Base-by-base conservation (phyloP, 768 basidiomycete species). In the Trametes cubensis region DNA sequence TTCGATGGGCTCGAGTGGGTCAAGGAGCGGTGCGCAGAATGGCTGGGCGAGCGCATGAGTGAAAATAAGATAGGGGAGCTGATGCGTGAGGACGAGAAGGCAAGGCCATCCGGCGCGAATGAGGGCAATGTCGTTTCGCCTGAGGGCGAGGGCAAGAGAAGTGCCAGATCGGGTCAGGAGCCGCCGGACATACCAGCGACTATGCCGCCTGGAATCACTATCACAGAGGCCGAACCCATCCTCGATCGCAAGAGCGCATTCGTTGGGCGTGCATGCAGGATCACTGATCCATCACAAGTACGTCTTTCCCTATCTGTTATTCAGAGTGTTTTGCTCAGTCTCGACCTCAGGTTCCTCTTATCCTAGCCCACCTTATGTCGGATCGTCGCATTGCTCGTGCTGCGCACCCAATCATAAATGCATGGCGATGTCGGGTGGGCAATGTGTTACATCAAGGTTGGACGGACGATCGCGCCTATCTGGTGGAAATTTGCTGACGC, bases 1-100 rank as follows among this genome's bases (percentile, higher is more conserved):
- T 95, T 94, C 69, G 94, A 95, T 64, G 94, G 94, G 13, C 73
- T 95, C 26, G 91, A 94, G 73, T 85, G 79, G 67, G 83, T 90
- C 11, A 73, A 88, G 30, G 91, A 93, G 49, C 77, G 78, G 17
- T 88, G 87, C 63, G 76, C 80, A 23, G 68, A 70, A 41, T 95
- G 93, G 93, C 89, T 92, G 66, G 81, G 82, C 62, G 84, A 86
- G n/a, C 85, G 79, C 18, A 75, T 89, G 25, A 85, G 77, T 67
- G 76, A 73, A 25, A 85, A 84, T 54, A 84, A 79, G 42, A 82
- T 78, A 1, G 84, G 79, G 1, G 84, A 85, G 58, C 71, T 88
- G 18, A 60, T 83, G 26, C 77, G 88, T 50, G 87, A 82, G 54
- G 86, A 89, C 55, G 72, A 72, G 61, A 64, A 47, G 25, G 50